phyloP scores from a whole-genome alignment of 257 asterid genomes.

The Salvia hispanica region DNA sequence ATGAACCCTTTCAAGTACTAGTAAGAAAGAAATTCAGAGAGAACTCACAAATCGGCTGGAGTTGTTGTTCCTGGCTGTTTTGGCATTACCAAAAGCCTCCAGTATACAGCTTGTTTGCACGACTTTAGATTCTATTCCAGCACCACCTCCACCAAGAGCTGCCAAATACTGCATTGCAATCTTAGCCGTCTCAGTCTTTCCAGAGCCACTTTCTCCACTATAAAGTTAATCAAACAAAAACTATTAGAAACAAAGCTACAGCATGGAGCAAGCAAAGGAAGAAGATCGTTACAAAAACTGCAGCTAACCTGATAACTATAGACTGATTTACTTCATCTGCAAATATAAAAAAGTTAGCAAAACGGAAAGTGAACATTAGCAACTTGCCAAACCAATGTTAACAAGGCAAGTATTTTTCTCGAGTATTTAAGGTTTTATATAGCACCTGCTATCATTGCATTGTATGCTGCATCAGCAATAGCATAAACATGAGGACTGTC shows the following conservation, averaged over 20 bases:
- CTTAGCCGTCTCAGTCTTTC: constrained; percentile 97
- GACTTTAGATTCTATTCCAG: constrained; percentile 69
- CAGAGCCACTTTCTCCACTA: constrained; percentile 98
- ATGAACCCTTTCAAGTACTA: constrained; percentile 21
- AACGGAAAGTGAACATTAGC: constrained; percentile 24
- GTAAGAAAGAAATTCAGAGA: constrained; percentile 24
- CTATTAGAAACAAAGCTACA: neutral
- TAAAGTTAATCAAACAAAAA: constrained; percentile 3
- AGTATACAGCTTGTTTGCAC: constrained; percentile 75
- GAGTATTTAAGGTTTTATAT: constrained; percentile 27
- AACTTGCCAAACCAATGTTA: constrained; percentile 20
- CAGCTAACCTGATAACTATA: constrained; percentile 81
- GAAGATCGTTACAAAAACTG: constrained; percentile 18
- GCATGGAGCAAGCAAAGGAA: neutral
- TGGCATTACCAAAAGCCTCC: constrained; percentile 99
- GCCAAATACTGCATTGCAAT: constrained; percentile 89
- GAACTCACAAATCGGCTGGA: constrained; percentile 94
- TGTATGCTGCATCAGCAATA: constrained; percentile 74
- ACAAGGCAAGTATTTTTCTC: constrained; percentile 25
- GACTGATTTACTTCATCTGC: constrained; percentile 85
- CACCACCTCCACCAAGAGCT: constrained; percentile 68
- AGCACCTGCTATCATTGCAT: constrained; percentile 81
- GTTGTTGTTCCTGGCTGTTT: constrained; percentile 74
- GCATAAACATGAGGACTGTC: constrained; percentile 91
- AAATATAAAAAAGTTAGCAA: constrained; percentile 32